Evolutionary conservation across 129 eudicot genomes (phyloP).

Genomic region (Ambrosia trifida): DNA sequence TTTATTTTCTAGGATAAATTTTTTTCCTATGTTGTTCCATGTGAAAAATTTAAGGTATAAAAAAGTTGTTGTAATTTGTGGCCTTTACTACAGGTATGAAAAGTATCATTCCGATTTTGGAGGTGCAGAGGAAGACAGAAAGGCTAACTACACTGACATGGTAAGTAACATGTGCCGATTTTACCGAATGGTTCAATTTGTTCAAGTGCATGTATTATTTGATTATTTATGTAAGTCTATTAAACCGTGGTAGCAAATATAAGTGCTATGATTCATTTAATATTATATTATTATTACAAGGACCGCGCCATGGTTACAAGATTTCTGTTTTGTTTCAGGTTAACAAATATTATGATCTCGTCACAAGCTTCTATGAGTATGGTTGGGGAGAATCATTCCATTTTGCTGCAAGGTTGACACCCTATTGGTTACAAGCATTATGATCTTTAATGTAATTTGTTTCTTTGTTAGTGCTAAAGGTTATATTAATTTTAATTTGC

Average conservation of each 20-base stretch:
- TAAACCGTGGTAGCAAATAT: constrained; percentile 1
- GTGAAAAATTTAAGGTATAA: background rate
- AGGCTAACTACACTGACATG: constrained; percentile 96
- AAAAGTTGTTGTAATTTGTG: constrained; percentile 1
- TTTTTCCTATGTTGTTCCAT: too few relatives aligned
- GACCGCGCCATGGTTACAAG: constrained; percentile 11
- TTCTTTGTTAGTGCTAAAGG: background rate
- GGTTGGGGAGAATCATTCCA: constrained; percentile 99
- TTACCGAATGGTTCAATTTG: background rate
- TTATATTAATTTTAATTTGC: constrained; percentile 7
- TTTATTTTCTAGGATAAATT: background rate
- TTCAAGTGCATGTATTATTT: background rate
- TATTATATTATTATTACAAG: background rate
- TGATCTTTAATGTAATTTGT: background rate
- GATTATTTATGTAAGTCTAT: background rate
- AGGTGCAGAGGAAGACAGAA: constrained; percentile 83
- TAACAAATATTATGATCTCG: constrained; percentile 91
- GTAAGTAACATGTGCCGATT: constrained; percentile 31
- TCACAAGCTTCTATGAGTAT: constrained; percentile 96
- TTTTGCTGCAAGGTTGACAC: constrained; percentile 78
- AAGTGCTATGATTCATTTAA: background rate
- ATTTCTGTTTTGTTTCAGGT: constrained; percentile 47
- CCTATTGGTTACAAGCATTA: background rate
- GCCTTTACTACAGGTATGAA: constrained; percentile 66
- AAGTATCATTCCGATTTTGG: constrained; percentile 86